A percentile compares a stretch with the other conserved stretches of the same genome.
phyloP scores from a whole-genome alignment of 306 rosid species.

The Lathyrus tuberosus region DNA sequence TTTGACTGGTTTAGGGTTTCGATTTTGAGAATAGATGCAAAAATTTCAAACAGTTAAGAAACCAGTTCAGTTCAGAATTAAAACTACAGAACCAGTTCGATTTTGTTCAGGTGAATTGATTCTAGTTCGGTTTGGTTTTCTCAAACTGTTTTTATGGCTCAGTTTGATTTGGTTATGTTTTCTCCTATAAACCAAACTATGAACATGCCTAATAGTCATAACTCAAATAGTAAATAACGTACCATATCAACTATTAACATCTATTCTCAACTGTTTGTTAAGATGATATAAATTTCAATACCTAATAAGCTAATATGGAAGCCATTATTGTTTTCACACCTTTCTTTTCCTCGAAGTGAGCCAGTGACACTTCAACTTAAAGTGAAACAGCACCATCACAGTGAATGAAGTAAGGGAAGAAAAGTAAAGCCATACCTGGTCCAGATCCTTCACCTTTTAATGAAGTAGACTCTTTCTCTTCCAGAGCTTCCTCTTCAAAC shows the following conservation, averaged over 20 bases:
- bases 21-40: no score
- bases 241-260: not conserved
- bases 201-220: not conserved
- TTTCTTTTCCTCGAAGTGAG: not conserved
- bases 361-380: slow-evolving; percentile 24
- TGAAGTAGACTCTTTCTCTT: slow-evolving; percentile 45
- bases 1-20: not conserved
- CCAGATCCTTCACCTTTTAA: slow-evolving; percentile 45
- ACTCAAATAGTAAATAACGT: not conserved
- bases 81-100: no score
- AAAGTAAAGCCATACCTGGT: slow-evolving; percentile 47
- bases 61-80: no score
- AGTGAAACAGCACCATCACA: slow-evolving; percentile 33
- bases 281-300: not conserved
- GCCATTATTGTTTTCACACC: not conserved
- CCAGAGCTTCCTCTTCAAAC: slow-evolving; percentile 78
- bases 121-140: no score
- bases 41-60: no score
- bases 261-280: not conserved
- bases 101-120: no score
- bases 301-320: not conserved
- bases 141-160: no score
- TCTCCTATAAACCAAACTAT: no score
- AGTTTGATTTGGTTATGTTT: no score
- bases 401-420: slow-evolving; percentile 22